Evolutionary conservation across 352 stramenopile genomes (phyloP).

Genomic region (Pythium sukuiense): DNA sequence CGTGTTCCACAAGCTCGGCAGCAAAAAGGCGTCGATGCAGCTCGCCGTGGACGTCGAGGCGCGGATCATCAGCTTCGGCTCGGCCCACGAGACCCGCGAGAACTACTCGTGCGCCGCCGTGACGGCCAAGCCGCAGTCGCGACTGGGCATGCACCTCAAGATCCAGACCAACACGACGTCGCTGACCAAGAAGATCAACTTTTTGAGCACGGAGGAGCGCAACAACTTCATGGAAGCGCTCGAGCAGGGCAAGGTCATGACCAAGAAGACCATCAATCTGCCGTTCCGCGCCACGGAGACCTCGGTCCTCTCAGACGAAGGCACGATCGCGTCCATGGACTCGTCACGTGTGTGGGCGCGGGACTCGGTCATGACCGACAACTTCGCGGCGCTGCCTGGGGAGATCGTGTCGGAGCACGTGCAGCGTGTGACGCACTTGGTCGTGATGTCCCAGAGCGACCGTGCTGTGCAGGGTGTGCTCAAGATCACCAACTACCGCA

Average conservation of each 20-base stretch:
- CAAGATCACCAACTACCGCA: conserved; percentile 83
- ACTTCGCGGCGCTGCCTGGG: conserved; percentile 53
- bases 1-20: conserved; percentile 78
- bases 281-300: conserved; percentile 25
- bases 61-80: conserved; percentile 84
- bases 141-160: conserved; percentile 82
- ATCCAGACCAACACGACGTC: conserved; percentile 77
- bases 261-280: conserved; percentile 46
- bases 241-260: conserved; percentile 84
- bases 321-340: conserved; percentile 27
- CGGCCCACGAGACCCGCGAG: conserved; percentile 70
- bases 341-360: conserved; percentile 42
- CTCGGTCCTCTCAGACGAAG: conserved; percentile 22
- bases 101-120: conserved; percentile 81
- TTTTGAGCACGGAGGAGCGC: conserved; percentile 80
- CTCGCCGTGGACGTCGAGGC: conserved; percentile 81
- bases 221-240: conserved; percentile 80
- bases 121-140: conserved; percentile 73
- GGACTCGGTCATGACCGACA: conserved; percentile 64
- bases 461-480: conserved; percentile 80
- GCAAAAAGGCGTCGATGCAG: conserved; percentile 82
- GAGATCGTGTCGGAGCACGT: conserved; percentile 79
- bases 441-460: conserved; percentile 83
- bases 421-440: conserved; percentile 83
- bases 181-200: conserved; percentile 85